Percentiles rank a stretch among this genome's conserved stretches.
These are phyloP conservation scores for Tolypocladium guangdongense DNA, from an alignment of 2,329 filamentous ascomycete genomes.

Conservation along the genomic window DNA sequence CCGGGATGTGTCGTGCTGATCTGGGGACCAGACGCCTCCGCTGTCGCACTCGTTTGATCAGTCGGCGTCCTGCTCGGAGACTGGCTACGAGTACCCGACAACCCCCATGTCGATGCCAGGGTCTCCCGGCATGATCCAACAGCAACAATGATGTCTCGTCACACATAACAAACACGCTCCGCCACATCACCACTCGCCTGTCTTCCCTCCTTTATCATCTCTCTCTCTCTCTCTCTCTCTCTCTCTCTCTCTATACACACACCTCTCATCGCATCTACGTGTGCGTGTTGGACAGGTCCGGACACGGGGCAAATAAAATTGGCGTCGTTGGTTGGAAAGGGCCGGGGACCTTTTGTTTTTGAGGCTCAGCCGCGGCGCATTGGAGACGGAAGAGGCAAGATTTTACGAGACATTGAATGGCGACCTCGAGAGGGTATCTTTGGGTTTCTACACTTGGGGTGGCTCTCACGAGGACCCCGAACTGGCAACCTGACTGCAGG, in stretches of 20 bases:
- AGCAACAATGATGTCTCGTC: constrained; percentile 1
- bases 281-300: not conserved
- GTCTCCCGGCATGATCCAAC: constrained; percentile 44
- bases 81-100: constrained; percentile 53
- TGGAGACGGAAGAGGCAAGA: not conserved
- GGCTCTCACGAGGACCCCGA: not conserved
- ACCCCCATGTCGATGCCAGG: constrained; percentile 65
- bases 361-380: constrained; percentile 4
- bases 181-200: not conserved
- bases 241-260: too few relatives aligned
- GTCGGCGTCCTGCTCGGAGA: constrained; percentile 51
- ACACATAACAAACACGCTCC: not conserved
- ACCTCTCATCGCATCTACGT: not conserved
- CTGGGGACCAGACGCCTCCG: constrained; percentile 56
- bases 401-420: not conserved
- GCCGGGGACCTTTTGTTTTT: constrained; percentile 1
- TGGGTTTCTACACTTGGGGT: not conserved
- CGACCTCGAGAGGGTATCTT: not conserved
- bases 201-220: not conserved
- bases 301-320: not conserved
- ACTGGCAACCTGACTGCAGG: not conserved
- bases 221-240: too few relatives aligned
- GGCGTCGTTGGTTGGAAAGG: constrained; percentile 1
- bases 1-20: constrained; percentile 38
- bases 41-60: constrained; percentile 64